A percentile compares a stretch with the other conserved stretches of the same genome.
Evolutionary conservation across 2,329 filamentous ascomycete genomes (phyloP).

Genomic region (Aureobasidium sp.): DNA sequence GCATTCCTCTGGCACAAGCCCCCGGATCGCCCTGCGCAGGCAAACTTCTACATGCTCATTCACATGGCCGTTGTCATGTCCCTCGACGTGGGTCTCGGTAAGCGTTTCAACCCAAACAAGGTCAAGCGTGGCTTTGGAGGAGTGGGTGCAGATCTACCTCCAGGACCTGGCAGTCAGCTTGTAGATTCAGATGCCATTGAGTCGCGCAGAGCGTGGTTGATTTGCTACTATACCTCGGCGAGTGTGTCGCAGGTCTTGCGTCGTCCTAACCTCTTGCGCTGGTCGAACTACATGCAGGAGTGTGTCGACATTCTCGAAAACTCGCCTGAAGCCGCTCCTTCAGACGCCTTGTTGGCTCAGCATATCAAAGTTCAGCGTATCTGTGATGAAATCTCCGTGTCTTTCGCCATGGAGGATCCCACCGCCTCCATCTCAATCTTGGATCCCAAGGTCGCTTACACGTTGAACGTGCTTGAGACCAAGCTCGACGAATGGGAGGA

Average conservation of each 20-base stretch:
- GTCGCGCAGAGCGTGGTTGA: slow-evolving; percentile 52
- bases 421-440: slow-evolving; percentile 44
- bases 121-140: slow-evolving; percentile 30
- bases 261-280: slow-evolving; percentile 52
- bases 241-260: slow-evolving; percentile 54
- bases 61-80: slow-evolving; percentile 77
- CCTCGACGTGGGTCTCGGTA: slow-evolving; percentile 72
- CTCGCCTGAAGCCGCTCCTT: slow-evolving; percentile 50
- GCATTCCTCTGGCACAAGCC: slow-evolving; percentile 79
- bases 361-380: slow-evolving; percentile 54
- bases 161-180: slow-evolving; percentile 24
- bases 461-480: slow-evolving; percentile 48
- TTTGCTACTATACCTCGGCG: slow-evolving; percentile 54
- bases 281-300: slow-evolving; percentile 58
- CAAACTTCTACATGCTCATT: slow-evolving; percentile 83
- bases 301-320: slow-evolving; percentile 51
- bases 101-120: slow-evolving; percentile 39
- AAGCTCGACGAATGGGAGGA: slow-evolving; percentile 45
- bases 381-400: slow-evolving; percentile 49
- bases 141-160: slow-evolving; percentile 29
- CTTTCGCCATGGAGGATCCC: slow-evolving; percentile 52
- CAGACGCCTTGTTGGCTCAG: slow-evolving; percentile 50
- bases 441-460: slow-evolving; percentile 49
- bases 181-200: slow-evolving; percentile 48
- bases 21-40: slow-evolving; percentile 73